phyloP scores from a whole-genome alignment of 371 early-diverging fungal genomes.

The Mortierella sp. region DNA sequence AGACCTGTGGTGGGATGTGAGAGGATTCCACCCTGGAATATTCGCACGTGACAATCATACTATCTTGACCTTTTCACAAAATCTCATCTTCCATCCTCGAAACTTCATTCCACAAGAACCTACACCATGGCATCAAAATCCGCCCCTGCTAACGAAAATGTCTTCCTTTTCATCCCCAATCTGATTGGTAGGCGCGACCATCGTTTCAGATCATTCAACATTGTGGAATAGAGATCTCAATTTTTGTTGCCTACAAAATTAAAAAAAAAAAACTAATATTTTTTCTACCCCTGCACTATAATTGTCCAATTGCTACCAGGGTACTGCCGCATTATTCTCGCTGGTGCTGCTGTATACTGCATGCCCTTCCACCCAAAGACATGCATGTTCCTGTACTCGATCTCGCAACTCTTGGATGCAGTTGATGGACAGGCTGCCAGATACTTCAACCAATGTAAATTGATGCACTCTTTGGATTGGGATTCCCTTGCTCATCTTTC shows the following conservation, averaged over 20 bases:
- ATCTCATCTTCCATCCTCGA: constrained; percentile 7
- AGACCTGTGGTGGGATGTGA: background rate
- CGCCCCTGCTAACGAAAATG: constrained; percentile 64
- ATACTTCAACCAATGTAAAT: constrained; percentile 88
- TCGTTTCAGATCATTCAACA: background rate
- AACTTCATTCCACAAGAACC: constrained; percentile 19
- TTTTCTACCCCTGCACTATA: background rate
- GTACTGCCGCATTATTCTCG: constrained; percentile 88
- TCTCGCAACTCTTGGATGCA: constrained; percentile 94
- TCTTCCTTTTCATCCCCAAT: constrained; percentile 92
- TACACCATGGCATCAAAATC: constrained; percentile 29
- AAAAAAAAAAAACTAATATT: background rate
- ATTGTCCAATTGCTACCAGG: constrained; percentile 63
- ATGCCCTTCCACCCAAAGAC: constrained; percentile 79
- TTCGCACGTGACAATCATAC: background rate
- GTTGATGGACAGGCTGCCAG: constrained; percentile 96
- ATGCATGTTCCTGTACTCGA: constrained; percentile 82
- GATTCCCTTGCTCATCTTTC: constrained; percentile 6
- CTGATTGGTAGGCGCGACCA: constrained; percentile 79
- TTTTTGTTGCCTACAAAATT: background rate
- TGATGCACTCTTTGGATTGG: background rate
- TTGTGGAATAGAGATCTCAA: background rate
- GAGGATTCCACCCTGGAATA: background rate
- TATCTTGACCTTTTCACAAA: background rate
- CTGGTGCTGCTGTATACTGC: constrained; percentile 77